These are phyloP conservation scores for Haplographium delicatum DNA, from an alignment of 495 filamentous ascomycete species.

Conservation along the genomic window DNA sequence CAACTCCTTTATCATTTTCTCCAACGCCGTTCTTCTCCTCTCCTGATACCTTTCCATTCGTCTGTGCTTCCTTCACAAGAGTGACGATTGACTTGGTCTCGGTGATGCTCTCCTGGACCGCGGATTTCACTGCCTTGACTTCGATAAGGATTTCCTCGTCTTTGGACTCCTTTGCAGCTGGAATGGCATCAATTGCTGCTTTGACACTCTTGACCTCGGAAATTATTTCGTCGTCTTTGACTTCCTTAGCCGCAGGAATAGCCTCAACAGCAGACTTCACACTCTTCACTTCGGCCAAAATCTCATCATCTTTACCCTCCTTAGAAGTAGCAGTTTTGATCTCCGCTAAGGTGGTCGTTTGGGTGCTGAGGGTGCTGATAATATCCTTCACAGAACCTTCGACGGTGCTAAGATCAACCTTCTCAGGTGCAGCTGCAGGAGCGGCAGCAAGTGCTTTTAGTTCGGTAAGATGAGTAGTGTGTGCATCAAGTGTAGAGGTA, in stretches of 20 bases:
- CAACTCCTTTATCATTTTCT: slow-evolving; percentile 15
- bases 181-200: slow-evolving; percentile 7
- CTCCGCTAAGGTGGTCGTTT: not conserved
- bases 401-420: slow-evolving; percentile 11
- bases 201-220: slow-evolving; percentile 6
- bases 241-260: not conserved
- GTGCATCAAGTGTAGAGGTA: slow-evolving; percentile 1
- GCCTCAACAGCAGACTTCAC: slow-evolving; percentile 4
- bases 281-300: too few relatives aligned
- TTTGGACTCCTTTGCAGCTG: slow-evolving; percentile 8
- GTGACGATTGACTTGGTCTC: not conserved
- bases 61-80: slow-evolving; percentile 1
- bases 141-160: slow-evolving; percentile 12
- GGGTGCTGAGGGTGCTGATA: not conserved
- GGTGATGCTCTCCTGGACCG: slow-evolving; percentile 10
- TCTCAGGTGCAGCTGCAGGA: slow-evolving; percentile 4
- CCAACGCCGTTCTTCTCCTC: slow-evolving; percentile 2
- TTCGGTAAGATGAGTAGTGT: slow-evolving; percentile 1
- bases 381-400: slow-evolving; percentile 10
- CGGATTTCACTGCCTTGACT: not conserved
- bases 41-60: not conserved
- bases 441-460: slow-evolving; percentile 7
- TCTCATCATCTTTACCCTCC: not conserved
- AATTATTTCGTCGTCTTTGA: slow-evolving; percentile 15
- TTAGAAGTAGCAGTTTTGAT: slow-evolving; percentile 6